A percentile compares a stretch with the other conserved stretches of the same genome.
Evolutionary conservation across 2,329 filamentous ascomycete species (phyloP).

Genomic region (Plenodomus tracheiphilus): DNA sequence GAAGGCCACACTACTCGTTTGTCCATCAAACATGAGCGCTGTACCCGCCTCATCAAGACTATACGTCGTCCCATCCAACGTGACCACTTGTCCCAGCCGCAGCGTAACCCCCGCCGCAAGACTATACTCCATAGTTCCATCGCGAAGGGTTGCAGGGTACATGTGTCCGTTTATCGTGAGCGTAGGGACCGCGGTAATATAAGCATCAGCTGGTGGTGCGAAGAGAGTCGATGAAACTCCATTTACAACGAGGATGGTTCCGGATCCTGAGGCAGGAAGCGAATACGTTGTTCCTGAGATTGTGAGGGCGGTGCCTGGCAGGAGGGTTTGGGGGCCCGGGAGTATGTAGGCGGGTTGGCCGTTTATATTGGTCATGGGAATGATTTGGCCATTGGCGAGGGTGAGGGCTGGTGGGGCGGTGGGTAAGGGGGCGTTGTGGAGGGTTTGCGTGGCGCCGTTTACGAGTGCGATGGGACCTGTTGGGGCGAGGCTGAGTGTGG

Average conservation of each 20-base stretch:
- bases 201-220: not conserved
- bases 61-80: conserved; percentile 35
- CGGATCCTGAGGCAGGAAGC: conserved; percentile 27
- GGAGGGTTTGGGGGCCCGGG: conserved; percentile 27
- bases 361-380: conserved; percentile 17
- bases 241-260: conserved; percentile 31
- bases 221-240: conserved; percentile 29
- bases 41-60: conserved; percentile 30
- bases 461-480: conserved; percentile 23
- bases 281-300: conserved; percentile 35
- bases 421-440: conserved; percentile 9
- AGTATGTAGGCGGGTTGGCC: conserved; percentile 33
- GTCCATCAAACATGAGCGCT: conserved; percentile 36
- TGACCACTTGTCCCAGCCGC: conserved; percentile 25
- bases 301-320: conserved; percentile 29
- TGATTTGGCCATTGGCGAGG: conserved; percentile 5
- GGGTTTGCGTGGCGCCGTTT: conserved; percentile 31
- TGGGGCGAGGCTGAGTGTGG: conserved; percentile 28
- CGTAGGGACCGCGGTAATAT: conserved; percentile 21
- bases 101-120: conserved; percentile 20
- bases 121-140: not conserved
- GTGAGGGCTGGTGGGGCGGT: conserved; percentile 14
- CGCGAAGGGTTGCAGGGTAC: conserved; percentile 19
- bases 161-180: conserved; percentile 35
- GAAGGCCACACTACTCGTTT: conserved; percentile 29